Percentiles rank a stretch among this genome's conserved stretches.
These are phyloP conservation scores for Aspergillus texensis DNA, from an alignment of 2,329 filamentous ascomycete genomes.

Conservation along the genomic window DNA sequence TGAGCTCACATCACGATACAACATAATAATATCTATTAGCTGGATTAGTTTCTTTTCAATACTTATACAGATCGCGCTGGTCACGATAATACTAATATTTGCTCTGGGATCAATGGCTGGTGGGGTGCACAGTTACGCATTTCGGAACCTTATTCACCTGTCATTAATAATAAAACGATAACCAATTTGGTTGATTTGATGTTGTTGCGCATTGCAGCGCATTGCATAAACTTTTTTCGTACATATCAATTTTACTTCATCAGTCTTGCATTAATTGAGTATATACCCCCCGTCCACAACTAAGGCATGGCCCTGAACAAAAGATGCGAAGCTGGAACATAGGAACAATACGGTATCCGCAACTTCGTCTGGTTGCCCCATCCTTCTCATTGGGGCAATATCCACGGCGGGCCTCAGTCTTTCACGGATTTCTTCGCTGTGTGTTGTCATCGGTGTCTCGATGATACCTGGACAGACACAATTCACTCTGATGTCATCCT, in stretches of 20 bases:
- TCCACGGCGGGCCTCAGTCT: slow-evolving; percentile 46
- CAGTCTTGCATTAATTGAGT: slow-evolving; percentile 34
- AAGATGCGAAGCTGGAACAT: slow-evolving; percentile 53
- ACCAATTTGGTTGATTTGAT: slow-evolving; percentile 33
- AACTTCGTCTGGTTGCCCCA: slow-evolving; percentile 55
- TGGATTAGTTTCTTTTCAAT: neutral
- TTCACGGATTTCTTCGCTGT: slow-evolving; percentile 42
- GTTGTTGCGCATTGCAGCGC: neutral
- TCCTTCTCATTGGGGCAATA: slow-evolving; percentile 55
- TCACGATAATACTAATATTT: neutral
- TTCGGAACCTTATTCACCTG: neutral
- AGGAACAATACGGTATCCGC: slow-evolving; percentile 55
- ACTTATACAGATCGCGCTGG: neutral
- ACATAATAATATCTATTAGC: neutral
- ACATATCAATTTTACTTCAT: neutral
- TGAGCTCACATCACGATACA: neutral
- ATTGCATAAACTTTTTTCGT: neutral
- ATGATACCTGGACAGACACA: slow-evolving; percentile 48
- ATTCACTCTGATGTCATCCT: slow-evolving; percentile 36
- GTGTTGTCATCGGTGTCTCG: slow-evolving; percentile 52
- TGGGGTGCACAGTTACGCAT: neutral
- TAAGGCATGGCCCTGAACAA: slow-evolving; percentile 56
- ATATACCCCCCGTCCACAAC: slow-evolving; percentile 59
- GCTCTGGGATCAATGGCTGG: neutral
- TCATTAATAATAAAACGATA: slow-evolving; percentile 24